Base-by-base conservation (phyloP, 1,139 yeast species). In the Scheffersomyces insectosa region DNA sequence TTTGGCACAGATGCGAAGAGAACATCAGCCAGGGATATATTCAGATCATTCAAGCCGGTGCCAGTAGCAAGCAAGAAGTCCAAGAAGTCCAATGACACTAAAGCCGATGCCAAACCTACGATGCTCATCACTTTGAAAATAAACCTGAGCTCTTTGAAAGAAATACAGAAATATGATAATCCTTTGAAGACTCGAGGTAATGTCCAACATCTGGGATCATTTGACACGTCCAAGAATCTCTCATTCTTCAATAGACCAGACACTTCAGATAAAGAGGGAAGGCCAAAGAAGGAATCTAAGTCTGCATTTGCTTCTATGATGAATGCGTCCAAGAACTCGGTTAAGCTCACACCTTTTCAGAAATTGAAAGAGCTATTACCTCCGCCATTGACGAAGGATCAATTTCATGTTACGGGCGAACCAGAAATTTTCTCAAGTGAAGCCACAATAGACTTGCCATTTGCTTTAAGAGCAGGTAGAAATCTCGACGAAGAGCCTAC, bases 121-220 rank as follows among this genome's bases (percentile, higher is more conserved):
- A 42, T 47, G 14, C 42, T 55, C 12, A 66, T 71, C 1, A 62
- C 65, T 0, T 54, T 72, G 11, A 63, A 61, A 39, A 42, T 71
- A 3, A 51, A 57, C 35, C 54, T 68, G 3, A 52, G 41, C 1
- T 56, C 53, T 4, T 55, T 72, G 36, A 50, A 54, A n/a, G 59
- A 59, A 31, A 59, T 68, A 23, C 60, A 65, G 38, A 49, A 47
- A 38, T 57, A 50, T 36, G 65, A 62, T 27, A 68, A 65, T 41
- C 72, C 75, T 1, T 56, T 70, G 15, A 61, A 59, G 40, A 58
- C 71, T 0, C 58, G 56, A 45, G 70, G 68, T 3, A 62, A 51
- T 39, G 40, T 20, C 3, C 34, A 31, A n/a, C 20, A 14, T 13
- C 34, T 31, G 23, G 11, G 23, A 1, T 40, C 9, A n/a, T 31